phyloP scores from a whole-genome alignment of 345 rosid species.

The Mallotus nudiflorus region DNA sequence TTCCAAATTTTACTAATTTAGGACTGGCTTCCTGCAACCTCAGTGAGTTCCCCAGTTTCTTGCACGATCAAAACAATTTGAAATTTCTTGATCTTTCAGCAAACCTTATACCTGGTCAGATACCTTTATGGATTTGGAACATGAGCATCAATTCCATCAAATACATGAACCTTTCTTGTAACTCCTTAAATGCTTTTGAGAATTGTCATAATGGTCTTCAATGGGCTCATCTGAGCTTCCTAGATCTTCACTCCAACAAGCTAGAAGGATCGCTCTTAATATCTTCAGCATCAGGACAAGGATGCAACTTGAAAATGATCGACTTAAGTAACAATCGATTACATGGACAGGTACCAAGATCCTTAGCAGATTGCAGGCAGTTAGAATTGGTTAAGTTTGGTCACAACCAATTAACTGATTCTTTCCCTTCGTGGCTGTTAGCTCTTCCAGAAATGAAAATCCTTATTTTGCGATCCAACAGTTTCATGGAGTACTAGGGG shows the following conservation, averaged over 20 bases:
- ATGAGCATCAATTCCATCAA: not conserved
- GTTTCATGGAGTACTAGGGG: not conserved
- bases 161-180: constrained; percentile 4
- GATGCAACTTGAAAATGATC: not conserved
- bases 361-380: not conserved
- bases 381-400: constrained; percentile 8
- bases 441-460: not conserved
- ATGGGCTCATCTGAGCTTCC: not conserved
- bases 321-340: constrained; percentile 23
- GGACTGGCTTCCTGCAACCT: constrained; percentile 26
- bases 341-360: constrained; percentile 18
- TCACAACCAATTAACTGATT: constrained; percentile 2
- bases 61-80: constrained; percentile 9
- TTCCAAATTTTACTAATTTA: fast-evolving
- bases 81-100: not conserved
- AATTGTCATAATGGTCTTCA: not conserved
- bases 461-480: not conserved
- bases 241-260: not conserved
- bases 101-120: constrained; percentile 19
- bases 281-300: not conserved
- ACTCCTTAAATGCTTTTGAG: constrained; percentile 19
- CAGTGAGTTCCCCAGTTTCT: constrained; percentile 19
- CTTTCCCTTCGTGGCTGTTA: not conserved
- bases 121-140: constrained; percentile 26
- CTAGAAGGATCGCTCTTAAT: not conserved